A percentile compares a stretch with the other conserved stretches of the same genome.
Evolutionary conservation across 768 basidiomycete genomes (phyloP).

Genomic region (Paxillus involutus): DNA sequence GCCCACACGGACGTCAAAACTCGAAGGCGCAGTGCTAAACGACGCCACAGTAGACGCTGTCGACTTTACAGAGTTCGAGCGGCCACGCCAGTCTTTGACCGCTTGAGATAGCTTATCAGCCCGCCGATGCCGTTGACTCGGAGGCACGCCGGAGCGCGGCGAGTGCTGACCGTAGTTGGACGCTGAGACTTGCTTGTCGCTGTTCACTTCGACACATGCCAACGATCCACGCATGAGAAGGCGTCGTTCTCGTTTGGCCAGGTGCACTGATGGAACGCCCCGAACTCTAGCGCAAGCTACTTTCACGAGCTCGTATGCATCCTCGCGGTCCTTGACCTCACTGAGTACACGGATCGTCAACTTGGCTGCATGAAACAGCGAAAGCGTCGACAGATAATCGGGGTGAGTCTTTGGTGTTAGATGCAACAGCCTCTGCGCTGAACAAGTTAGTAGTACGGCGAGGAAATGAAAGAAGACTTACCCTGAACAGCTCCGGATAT

Average conservation of each 20-base stretch:
- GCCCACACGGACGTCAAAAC: conserved; percentile 20
- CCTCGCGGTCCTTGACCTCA: conserved; percentile 84
- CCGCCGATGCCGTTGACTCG: conserved; percentile 3
- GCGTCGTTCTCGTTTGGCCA: conserved; percentile 73
- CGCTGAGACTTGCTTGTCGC: conserved; percentile 20
- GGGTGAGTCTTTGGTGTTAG: conserved; percentile 68
- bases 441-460: conserved; percentile 4
- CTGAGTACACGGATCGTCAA: conserved; percentile 74
- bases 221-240: conserved; percentile 70
- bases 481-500: conserved; percentile 75
- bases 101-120: conserved; percentile 37
- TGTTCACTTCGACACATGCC: conserved; percentile 38
- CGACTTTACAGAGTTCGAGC: conserved; percentile 39
- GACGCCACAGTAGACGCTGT: conserved; percentile 26
- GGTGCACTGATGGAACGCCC: conserved; percentile 50
- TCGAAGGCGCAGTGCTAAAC: conserved; percentile 30
- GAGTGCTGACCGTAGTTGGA: not conserved
- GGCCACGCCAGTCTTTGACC: conserved; percentile 46
- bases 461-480: conserved; percentile 35
- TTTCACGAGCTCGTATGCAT: conserved; percentile 79
- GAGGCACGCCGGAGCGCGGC: not conserved
- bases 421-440: conserved; percentile 61
- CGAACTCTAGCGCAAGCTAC: conserved; percentile 56
- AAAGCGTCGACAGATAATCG: conserved; percentile 69
- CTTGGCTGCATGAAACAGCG: conserved; percentile 64